A percentile compares a stretch with the other conserved stretches of the same genome.
Conservation (phyloP, 2,329 filamentous ascomycete species). For the Beauveria brongniartii region DNA sequence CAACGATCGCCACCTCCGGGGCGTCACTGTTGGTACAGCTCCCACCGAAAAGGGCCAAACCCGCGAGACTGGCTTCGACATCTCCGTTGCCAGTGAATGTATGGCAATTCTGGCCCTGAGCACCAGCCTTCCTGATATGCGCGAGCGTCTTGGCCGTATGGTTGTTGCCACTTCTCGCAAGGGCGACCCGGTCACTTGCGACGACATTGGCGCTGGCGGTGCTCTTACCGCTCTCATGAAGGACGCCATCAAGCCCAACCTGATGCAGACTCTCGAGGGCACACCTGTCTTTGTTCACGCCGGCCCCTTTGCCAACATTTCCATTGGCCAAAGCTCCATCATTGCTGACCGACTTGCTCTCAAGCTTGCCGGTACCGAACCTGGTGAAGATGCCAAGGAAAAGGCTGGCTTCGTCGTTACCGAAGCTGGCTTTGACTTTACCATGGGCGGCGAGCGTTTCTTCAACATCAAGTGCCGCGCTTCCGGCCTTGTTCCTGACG, state of each 20-base stretch:
- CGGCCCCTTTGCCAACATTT: constrained; percentile 96
- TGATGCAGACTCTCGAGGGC: constrained; percentile 97
- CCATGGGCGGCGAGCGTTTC: constrained; percentile 98
- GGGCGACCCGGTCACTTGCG: constrained; percentile 89
- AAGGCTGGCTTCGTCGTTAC: constrained; percentile 93
- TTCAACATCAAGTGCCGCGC: constrained; percentile 99
- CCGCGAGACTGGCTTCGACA: constrained; percentile 90
- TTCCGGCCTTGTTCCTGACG: constrained; percentile 85
- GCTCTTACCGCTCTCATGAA: constrained; percentile 92
- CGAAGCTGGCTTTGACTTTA: constrained; percentile 97
- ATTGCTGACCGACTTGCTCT: constrained; percentile 91
- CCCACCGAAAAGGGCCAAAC: constrained; percentile 84
- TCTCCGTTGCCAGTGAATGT: constrained; percentile 93
- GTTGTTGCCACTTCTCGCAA: constrained; percentile 80
- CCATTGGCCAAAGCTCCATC: constrained; percentile 92
- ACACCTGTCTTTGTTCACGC: constrained; percentile 97
- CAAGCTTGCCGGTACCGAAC: constrained; percentile 91
- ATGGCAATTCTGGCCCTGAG: constrained; percentile 97
- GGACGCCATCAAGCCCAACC: constrained; percentile 96
- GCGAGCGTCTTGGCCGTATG: constrained; percentile 90
- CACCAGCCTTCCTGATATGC: constrained; percentile 79
- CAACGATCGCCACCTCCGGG: constrained; percentile 88
- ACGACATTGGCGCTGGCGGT: constrained; percentile 88
- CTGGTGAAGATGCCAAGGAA: constrained; percentile 72
- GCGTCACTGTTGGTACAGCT: constrained; percentile 81